These are phyloP conservation scores for Hypoxylon subgilvum DNA, from an alignment of 495 filamentous ascomycete genomes.

Conservation along the genomic window DNA sequence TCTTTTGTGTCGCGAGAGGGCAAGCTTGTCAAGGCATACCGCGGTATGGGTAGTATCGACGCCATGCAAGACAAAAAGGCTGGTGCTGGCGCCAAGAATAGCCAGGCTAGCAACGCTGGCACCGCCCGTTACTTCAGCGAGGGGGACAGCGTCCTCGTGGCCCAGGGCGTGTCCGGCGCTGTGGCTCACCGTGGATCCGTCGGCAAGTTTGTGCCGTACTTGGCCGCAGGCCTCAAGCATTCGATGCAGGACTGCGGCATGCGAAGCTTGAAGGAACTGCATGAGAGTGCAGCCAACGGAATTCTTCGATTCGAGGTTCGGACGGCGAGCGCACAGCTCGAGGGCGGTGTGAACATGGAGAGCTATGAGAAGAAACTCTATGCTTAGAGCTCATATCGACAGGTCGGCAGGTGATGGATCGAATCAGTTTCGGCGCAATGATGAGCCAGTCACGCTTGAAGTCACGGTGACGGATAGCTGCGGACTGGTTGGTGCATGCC, in stretches of 20 bases:
- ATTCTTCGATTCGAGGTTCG: conserved; percentile 90
- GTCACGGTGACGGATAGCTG: neutral
- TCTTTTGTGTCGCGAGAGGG: conserved; percentile 95
- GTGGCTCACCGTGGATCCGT: conserved; percentile 73
- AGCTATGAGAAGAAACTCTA: conserved; percentile 99
- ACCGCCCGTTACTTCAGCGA: conserved; percentile 99
- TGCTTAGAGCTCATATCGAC: conserved; percentile 59
- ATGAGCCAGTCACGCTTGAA: neutral
- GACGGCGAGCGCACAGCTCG: conserved; percentile 90
- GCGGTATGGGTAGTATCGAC: conserved; percentile 97
- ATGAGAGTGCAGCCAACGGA: conserved; percentile 75
- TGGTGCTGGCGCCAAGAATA: conserved; percentile 66
- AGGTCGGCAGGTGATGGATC: neutral
- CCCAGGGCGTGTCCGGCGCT: conserved; percentile 87
- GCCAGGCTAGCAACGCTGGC: conserved; percentile 90
- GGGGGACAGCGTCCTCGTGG: conserved; percentile 89
- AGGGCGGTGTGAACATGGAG: conserved; percentile 96
- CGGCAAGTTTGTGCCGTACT: conserved; percentile 93
- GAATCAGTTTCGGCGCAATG: neutral
- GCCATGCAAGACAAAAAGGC: conserved; percentile 99
- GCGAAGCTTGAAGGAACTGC: conserved; percentile 75
- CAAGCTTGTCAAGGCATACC: conserved; percentile 97
- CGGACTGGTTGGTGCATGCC: conserved; percentile 6
- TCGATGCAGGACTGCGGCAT: conserved; percentile 94
- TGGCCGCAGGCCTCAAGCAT: conserved; percentile 94